Conservation (phyloP, 208 protist species). For the Blastocrithidia nonstop region DNA sequence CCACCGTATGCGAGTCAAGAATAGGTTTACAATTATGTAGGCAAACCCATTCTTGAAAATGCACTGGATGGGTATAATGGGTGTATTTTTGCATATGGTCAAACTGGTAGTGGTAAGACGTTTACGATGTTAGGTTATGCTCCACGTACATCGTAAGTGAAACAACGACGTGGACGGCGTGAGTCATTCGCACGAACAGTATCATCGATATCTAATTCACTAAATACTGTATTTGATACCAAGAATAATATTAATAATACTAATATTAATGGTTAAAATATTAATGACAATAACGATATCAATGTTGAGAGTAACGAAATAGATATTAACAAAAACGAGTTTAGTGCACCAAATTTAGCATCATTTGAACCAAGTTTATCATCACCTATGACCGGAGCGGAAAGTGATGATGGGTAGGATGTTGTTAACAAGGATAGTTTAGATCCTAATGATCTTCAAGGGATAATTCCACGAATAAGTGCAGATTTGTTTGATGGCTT, state of each 20-base stretch:
- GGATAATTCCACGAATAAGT: conserved; percentile 65
- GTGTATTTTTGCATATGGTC: conserved; percentile 83
- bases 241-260: too few species aligned
- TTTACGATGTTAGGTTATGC: conserved; percentile 86
- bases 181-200: too few species aligned
- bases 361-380: too few species aligned
- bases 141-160: too few species aligned
- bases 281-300: conserved; percentile 5
- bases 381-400: too few species aligned
- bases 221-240: too few species aligned
- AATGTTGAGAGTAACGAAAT: conserved; percentile 6
- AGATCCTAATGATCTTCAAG: conserved; percentile 45
- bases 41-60: conserved; percentile 56
- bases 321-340: too few species aligned
- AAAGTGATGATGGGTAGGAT: conserved; percentile 6
- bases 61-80: conserved; percentile 76
- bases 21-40: conserved; percentile 59
- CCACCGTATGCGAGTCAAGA: conserved; percentile 57
- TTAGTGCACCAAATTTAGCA: too few species aligned
- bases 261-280: too few species aligned
- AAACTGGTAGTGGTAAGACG: conserved; percentile 86
- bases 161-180: too few species aligned
- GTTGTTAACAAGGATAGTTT: conserved; percentile 29
- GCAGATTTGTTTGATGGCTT: conserved; percentile 46
- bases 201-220: too few species aligned